Evolutionary conservation across 2,329 filamentous ascomycete genomes (phyloP), one percentile per base, ranked within the genome.

Genomic region (Aureobasidium subglaciale): DNA sequence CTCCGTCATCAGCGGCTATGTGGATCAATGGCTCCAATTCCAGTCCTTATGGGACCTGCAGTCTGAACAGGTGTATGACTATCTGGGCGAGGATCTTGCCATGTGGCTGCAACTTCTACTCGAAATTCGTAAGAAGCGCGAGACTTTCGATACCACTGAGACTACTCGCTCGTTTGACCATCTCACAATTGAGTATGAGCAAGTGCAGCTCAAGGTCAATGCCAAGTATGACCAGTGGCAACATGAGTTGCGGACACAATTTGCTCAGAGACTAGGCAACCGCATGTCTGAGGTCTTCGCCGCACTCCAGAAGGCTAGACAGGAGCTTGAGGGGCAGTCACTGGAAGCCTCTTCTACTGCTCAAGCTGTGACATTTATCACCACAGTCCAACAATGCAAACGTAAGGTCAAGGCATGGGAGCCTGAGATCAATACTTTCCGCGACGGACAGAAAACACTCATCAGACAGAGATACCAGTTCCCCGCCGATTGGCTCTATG

Each of bases 221-320:
- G 90, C 90, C 64, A 99, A 97, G 70, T 99, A 99, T 68, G 95
- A 99, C 68, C 92, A 97, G 70, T 99, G 95, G 93, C 93, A 99
- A 70, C 90, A 96, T 64, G 93, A 99, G 62, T 95, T 99, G 55
- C 78, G 97, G 34, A 82, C 88, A 63, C 96, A 96, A 68, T 99
- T 99, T 71, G 93, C 90, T 34, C 81, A 82, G 56, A 89, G 93
- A 56, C 85, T 99, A 42, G 90, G 91, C 43, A 87, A 83, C 60
- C 88, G 91, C 48, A 95, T 97, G 84, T 83, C 90, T 46, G 93
- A 99, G 65, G 86, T 96, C 4, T 90, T 93, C 64, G 85, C 87
- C 11, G 92, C 97, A 60, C 87, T 99, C 58, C 88, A 95, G 64
- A 90, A 90, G 71, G 90, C 92, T 9, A 84, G 92, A 22, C 86